Percentiles rank a stretch among this genome's conserved stretches.
Conservation (phyloP, 164 flowering plant species). For the Magnolia kwangsiensis region DNA sequence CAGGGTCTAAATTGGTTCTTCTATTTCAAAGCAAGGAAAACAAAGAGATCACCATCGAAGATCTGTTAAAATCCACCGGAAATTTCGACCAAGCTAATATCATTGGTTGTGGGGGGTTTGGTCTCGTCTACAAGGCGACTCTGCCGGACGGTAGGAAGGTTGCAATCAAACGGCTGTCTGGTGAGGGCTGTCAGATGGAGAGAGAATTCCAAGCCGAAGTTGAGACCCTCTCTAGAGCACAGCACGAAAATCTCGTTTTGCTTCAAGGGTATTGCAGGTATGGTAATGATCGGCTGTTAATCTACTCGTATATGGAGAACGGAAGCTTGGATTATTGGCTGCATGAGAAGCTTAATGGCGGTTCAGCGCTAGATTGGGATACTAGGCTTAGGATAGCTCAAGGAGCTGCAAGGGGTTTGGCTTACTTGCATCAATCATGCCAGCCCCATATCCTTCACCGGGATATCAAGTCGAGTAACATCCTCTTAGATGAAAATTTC, state of each 20-base stretch:
- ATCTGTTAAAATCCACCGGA: conserved; percentile 54
- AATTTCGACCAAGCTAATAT: conserved; percentile 73
- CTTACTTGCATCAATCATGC: conserved; percentile 67
- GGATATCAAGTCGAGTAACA: conserved; percentile 80
- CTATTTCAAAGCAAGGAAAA: conserved; percentile 43
- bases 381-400: conserved; percentile 59
- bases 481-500: conserved; percentile 65
- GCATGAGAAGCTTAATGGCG: conserved; percentile 66
- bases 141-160: conserved; percentile 58
- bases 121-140: conserved; percentile 66
- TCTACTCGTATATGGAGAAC: conserved; percentile 75
- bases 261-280: conserved; percentile 66
- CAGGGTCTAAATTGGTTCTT: conserved; percentile 35
- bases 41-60: conserved; percentile 51
- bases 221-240: conserved; percentile 70
- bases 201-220: conserved; percentile 80
- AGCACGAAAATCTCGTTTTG: conserved; percentile 68
- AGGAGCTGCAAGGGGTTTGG: conserved; percentile 68
- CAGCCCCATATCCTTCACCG: conserved; percentile 76
- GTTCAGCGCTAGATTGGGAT: conserved; percentile 53
- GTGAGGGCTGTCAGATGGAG: conserved; percentile 73
- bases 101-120: conserved; percentile 80
- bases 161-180: conserved; percentile 72
- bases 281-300: conserved; percentile 53
- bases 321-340: conserved; percentile 88